Evolutionary conservation across 2,329 filamentous ascomycete species (phyloP).

Genomic region (Tolypocladium album): DNA sequence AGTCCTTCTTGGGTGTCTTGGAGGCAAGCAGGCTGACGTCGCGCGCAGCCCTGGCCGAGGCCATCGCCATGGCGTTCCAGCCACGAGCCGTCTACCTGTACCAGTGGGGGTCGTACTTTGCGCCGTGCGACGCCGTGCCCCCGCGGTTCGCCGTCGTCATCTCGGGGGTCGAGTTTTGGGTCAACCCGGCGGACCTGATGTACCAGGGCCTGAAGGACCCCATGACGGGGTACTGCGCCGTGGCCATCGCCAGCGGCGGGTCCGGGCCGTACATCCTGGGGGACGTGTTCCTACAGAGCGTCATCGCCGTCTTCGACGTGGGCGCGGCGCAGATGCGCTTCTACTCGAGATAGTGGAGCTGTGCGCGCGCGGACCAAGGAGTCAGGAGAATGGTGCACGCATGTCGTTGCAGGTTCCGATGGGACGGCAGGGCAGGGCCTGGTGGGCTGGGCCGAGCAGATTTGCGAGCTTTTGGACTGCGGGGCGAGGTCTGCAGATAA

Average conservation of each 20-base stretch:
- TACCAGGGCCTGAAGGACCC: conserved; percentile 31
- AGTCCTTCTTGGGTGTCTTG: not conserved
- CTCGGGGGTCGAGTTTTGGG: conserved; percentile 28
- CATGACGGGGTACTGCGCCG: conserved; percentile 35
- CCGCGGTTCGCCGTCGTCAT: conserved; percentile 35
- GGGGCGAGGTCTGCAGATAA: not conserved
- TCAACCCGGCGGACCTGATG: conserved; percentile 38
- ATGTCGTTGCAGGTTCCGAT: no score
- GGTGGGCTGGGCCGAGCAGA: not conserved
- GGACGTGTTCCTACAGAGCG: conserved; percentile 38
- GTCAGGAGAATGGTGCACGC: not conserved
- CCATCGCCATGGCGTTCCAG: conserved; percentile 34
- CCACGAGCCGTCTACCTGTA: conserved; percentile 35
- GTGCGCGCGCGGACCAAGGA: not conserved
- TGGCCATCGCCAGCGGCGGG: conserved; percentile 32
- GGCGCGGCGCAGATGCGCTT: conserved; percentile 35
- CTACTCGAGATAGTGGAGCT: conserved; percentile 16
- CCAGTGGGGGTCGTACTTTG: conserved; percentile 37
- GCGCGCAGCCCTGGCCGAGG: conserved; percentile 30
- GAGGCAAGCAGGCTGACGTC: not conserved
- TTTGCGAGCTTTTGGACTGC: not conserved
- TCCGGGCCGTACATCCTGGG: conserved; percentile 38
- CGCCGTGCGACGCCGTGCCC: conserved; percentile 33
- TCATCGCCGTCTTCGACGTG: conserved; percentile 36
- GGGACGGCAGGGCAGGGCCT: not conserved